These are phyloP conservation scores for Halophytophthora batemanensis DNA, from an alignment of 352 stramenopile genomes.

Conservation along the genomic window DNA sequence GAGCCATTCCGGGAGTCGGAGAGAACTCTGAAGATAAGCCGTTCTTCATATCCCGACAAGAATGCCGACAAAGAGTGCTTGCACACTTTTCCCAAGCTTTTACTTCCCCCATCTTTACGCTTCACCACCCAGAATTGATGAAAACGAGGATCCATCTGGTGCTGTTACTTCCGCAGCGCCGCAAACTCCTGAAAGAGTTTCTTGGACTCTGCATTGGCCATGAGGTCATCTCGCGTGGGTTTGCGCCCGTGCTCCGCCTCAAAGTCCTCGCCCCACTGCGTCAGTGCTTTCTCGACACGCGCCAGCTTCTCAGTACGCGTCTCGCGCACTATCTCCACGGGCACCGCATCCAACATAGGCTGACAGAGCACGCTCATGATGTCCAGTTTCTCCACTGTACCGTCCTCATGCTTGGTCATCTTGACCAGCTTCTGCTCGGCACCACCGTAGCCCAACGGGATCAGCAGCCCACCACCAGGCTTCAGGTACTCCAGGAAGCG, in stretches of 20 bases:
- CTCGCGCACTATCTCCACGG: constrained; percentile 44
- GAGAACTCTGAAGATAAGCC: too few species aligned
- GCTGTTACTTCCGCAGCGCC: constrained; percentile 54
- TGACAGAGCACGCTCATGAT: constrained; percentile 87
- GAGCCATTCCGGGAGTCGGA: too few species aligned
- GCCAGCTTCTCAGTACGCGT: constrained; percentile 55
- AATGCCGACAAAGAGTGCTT: too few species aligned
- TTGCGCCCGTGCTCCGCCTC: constrained; percentile 44
- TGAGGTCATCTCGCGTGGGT: constrained; percentile 67
- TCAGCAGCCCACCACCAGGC: constrained; percentile 62
- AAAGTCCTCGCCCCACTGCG: constrained; percentile 65
- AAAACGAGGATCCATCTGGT: too few species aligned
- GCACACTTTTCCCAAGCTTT: too few species aligned
- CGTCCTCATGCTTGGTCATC: constrained; percentile 69
- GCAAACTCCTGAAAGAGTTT: constrained; percentile 74
- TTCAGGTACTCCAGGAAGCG: constrained; percentile 65
- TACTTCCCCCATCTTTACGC: too few species aligned
- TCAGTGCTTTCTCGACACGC: constrained; percentile 57
- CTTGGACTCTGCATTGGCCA: constrained; percentile 48
- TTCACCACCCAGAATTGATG: too few species aligned
- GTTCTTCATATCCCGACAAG: too few species aligned
- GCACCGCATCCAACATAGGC: constrained; percentile 62
- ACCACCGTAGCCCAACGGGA: constrained; percentile 55
- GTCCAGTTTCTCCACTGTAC: constrained; percentile 57
- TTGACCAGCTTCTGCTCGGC: constrained; percentile 82